phyloP scores from a whole-genome alignment of 345 rosid species.

The Barbarea vulgaris region DNA sequence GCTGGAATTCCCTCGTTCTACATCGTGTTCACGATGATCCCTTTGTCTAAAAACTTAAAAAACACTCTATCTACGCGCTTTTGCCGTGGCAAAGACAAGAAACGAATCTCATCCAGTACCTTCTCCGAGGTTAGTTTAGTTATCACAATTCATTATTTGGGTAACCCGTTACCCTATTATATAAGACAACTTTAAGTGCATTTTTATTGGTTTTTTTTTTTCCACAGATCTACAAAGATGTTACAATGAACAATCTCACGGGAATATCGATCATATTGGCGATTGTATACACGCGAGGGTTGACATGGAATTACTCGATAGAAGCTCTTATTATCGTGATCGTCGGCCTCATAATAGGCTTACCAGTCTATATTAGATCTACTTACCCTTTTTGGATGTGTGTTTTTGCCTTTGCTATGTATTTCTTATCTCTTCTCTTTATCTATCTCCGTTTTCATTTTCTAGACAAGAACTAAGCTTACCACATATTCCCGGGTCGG shows the following conservation, averaged over 20 bases:
- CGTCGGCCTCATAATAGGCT: constrained; percentile 32
- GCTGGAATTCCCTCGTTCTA: constrained; percentile 34
- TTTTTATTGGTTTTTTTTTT: not conserved
- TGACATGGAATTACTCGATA: constrained; percentile 32
- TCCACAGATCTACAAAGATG: constrained; percentile 31
- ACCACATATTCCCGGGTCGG: no score
- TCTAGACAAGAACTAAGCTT: not conserved
- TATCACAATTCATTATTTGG: not conserved
- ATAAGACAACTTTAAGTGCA: not conserved
- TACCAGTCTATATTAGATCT: constrained; percentile 16
- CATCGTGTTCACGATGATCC: constrained; percentile 2
- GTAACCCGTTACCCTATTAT: not conserved
- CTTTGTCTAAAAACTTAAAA: constrained; percentile 21
- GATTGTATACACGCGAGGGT: constrained; percentile 27
- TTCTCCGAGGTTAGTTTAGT: constrained; percentile 23
- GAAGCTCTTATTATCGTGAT: constrained; percentile 34
- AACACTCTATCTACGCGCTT: constrained; percentile 22
- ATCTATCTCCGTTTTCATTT: constrained; percentile 9
- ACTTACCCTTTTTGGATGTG: constrained; percentile 5
- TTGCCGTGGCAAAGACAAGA: constrained; percentile 19
- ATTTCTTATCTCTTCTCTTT: constrained; percentile 14
- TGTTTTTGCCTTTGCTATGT: constrained; percentile 14
- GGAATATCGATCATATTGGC: constrained; percentile 38
- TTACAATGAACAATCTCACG: constrained; percentile 37
- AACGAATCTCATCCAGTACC: not conserved